Conservation (phyloP, 2,329 filamentous ascomycete species). For the Claviceps sorghi region DNA sequence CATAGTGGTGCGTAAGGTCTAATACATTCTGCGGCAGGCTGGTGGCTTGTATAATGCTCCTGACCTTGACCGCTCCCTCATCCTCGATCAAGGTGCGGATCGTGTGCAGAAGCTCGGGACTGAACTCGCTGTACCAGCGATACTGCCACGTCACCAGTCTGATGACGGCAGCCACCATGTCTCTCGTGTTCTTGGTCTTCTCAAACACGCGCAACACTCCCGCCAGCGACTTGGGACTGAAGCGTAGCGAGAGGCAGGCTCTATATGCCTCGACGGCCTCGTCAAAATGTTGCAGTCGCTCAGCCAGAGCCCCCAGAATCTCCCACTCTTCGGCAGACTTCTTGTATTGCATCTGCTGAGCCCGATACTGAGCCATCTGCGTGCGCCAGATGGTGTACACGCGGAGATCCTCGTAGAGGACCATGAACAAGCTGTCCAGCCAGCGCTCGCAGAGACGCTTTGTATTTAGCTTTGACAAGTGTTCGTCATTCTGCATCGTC, state of each 20-base stretch:
- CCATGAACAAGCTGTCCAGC: slow-evolving; percentile 98
- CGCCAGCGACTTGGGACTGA: slow-evolving; percentile 82
- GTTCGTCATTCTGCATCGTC: slow-evolving; percentile 50
- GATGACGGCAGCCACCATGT: slow-evolving; percentile 74
- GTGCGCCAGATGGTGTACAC: slow-evolving; percentile 99
- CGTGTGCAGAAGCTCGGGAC: slow-evolving; percentile 72
- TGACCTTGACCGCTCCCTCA: slow-evolving; percentile 91
- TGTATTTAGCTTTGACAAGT: slow-evolving; percentile 86
- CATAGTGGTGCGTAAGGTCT: slow-evolving; percentile 92
- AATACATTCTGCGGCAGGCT: slow-evolving; percentile 85
- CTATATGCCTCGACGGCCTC: slow-evolving; percentile 91
- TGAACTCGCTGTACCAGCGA: slow-evolving; percentile 98
- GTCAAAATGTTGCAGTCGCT: slow-evolving; percentile 79
- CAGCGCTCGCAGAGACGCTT: slow-evolving; percentile 95
- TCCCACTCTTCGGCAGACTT: slow-evolving; percentile 98
- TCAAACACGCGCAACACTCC: slow-evolving; percentile 74
- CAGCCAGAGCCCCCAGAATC: slow-evolving; percentile 82
- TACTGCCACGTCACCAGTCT: slow-evolving; percentile 95
- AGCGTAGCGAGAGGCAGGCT: slow-evolving; percentile 71
- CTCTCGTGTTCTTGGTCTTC: slow-evolving; percentile 61
- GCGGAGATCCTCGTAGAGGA: slow-evolving; percentile 90
- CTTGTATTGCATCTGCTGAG: slow-evolving; percentile 88
- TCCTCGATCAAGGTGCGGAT: slow-evolving; percentile 92
- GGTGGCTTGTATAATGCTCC: slow-evolving; percentile 93
- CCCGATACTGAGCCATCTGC: slow-evolving; percentile 88